Evolutionary conservation across 1,139 yeast genomes (phyloP).

Genomic region (Eremothecium sinecaudum): DNA sequence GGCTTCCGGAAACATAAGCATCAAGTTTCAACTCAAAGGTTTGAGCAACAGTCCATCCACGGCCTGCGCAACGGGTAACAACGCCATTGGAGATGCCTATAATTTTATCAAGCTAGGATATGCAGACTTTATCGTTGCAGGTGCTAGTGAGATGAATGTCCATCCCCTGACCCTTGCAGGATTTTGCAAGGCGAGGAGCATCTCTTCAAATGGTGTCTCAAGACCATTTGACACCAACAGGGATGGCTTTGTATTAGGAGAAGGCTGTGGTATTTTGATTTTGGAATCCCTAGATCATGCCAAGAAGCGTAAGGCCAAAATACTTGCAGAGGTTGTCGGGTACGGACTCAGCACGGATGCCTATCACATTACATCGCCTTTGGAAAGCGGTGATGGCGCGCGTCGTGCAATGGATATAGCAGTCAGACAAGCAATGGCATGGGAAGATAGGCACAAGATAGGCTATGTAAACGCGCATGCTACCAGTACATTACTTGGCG

Average conservation of each 20-base stretch:
- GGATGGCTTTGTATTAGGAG: conserved; percentile 86
- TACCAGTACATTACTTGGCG: conserved; percentile 86
- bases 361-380: conserved; percentile 86
- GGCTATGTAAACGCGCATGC: conserved; percentile 95
- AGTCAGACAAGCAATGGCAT: conserved; percentile 28
- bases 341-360: conserved; percentile 93
- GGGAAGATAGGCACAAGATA: conserved; percentile 34
- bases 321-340: conserved; percentile 76
- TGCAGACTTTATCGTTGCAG: conserved; percentile 83
- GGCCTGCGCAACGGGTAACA: conserved; percentile 95
- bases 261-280: conserved; percentile 79
- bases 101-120: conserved; percentile 71
- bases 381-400: conserved; percentile 77
- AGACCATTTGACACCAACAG: conserved; percentile 79
- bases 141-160: conserved; percentile 81
- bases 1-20: conserved; percentile 92
- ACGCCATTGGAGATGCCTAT: conserved; percentile 87
- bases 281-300: conserved; percentile 79
- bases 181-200: conserved; percentile 80
- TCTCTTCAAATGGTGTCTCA: conserved; percentile 60
- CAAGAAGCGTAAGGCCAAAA: conserved; percentile 46
- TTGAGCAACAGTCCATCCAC: conserved; percentile 86
- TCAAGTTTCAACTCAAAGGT: conserved; percentile 65
- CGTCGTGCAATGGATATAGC: conserved; percentile 75
- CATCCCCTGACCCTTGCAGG: conserved; percentile 89